Percentiles rank a stretch among this genome's conserved stretches.
Evolutionary conservation across 306 rosid genomes (phyloP).

Genomic region (Cicer judaicum): DNA sequence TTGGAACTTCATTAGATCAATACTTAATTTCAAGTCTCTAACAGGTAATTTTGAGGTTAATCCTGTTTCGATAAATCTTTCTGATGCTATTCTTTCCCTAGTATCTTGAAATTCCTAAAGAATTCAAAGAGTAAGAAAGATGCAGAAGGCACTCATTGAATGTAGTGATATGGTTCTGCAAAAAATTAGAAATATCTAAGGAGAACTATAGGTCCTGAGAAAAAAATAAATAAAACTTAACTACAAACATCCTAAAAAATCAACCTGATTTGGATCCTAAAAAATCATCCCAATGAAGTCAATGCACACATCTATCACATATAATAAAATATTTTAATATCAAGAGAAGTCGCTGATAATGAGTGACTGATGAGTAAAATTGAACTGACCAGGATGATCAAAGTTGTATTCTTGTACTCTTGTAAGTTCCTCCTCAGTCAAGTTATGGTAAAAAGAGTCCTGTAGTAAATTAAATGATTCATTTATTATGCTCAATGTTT

Average conservation of each 20-base stretch:
- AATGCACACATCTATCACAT: slow-evolving; percentile 24
- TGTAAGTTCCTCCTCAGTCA: slow-evolving; percentile 74
- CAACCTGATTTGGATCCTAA: slow-evolving; percentile 4
- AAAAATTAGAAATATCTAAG: slow-evolving; percentile 11
- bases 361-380: slow-evolving; percentile 30
- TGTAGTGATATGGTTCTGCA: slow-evolving; percentile 17
- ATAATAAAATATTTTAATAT: slow-evolving; percentile 32
- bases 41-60: slow-evolving; percentile 11
- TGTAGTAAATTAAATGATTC: slow-evolving; percentile 44
- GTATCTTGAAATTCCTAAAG: slow-evolving; percentile 26
- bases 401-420: slow-evolving; percentile 94
- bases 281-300: slow-evolving; percentile 3
- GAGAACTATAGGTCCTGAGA: slow-evolving; percentile 18
- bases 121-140: slow-evolving; percentile 29
- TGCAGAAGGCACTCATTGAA: background rate
- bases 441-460: slow-evolving; percentile 96
- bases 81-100: background rate
- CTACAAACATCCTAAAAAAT: background rate
- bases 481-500: slow-evolving; percentile 12
- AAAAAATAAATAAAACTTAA: slow-evolving; percentile 1
- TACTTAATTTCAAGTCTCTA: slow-evolving; percentile 6
- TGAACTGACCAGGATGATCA: slow-evolving; percentile 93
- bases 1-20: slow-evolving; percentile 13
- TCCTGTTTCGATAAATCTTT: slow-evolving; percentile 23
- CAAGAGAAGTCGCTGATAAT: slow-evolving; percentile 17